Conservation (phyloP, 163 green algal genomes). For the Picocystis sp. region DNA sequence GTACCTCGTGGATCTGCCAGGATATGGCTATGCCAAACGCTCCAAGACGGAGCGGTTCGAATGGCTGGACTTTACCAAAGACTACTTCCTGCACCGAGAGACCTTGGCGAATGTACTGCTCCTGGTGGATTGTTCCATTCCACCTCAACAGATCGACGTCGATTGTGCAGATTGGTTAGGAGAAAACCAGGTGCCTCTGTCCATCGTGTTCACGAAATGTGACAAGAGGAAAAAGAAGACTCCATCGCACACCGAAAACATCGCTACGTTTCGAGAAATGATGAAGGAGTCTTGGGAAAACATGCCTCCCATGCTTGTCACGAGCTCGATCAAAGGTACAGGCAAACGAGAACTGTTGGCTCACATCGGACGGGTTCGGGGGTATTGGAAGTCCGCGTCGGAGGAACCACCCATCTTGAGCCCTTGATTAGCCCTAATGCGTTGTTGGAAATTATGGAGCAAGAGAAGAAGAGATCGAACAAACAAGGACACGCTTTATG, state of each 20-base stretch:
- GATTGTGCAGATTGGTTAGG: constrained; percentile 36
- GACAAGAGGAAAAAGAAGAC: constrained; percentile 64
- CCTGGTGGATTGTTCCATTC: constrained; percentile 73
- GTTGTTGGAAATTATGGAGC: no score
- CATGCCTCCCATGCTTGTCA: constrained; percentile 55
- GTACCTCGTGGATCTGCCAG: constrained; percentile 91
- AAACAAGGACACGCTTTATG: no score
- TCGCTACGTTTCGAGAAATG: constrained; percentile 37
- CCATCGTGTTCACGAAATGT: constrained; percentile 80
- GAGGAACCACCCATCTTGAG: no score
- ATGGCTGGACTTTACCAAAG: constrained; percentile 83
- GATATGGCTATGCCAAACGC: constrained; percentile 64
- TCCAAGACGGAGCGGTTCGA: constrained; percentile 10
- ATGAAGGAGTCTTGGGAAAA: constrained; percentile 33
- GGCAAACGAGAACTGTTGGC: constrained; percentile 54
- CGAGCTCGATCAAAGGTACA: constrained; percentile 33
- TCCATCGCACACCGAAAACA: constrained; percentile 38
- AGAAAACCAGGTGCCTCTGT: constrained; percentile 60
- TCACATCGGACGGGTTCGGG: constrained; percentile 47
- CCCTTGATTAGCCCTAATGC: no score
- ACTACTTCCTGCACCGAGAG: constrained; percentile 61
- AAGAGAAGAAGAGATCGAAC: no score
- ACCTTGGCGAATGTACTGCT: constrained; percentile 74
- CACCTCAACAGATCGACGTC: constrained; percentile 64
- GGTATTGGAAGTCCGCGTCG: constrained; percentile 13